Conservation (phyloP, 352 stramenopile species). For the Lagenidium sp. region DNA sequence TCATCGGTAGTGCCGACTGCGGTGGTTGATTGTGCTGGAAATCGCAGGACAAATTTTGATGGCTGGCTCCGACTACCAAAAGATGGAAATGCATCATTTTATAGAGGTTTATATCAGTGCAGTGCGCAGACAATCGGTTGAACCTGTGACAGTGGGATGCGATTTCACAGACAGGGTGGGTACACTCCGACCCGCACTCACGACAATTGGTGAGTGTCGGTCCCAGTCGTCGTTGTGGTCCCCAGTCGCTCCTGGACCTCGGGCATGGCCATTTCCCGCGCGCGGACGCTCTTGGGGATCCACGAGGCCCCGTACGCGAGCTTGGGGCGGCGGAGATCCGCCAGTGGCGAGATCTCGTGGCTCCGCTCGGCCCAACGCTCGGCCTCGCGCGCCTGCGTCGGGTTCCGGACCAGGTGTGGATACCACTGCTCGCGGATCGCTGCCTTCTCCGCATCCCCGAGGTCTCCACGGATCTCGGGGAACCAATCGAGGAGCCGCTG, state of each 20-base stretch:
- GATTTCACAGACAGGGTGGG: no score
- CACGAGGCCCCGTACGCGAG: slow-evolving; percentile 32
- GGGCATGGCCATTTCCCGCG: slow-evolving; percentile 44
- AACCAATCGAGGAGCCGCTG: slow-evolving; percentile 83
- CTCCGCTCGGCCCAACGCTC: slow-evolving; percentile 35
- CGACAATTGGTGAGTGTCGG: no score
- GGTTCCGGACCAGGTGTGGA: slow-evolving; percentile 54
- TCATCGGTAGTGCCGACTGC: no score
- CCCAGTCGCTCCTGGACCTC: slow-evolving; percentile 55
- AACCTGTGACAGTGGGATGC: no score
- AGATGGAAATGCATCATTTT: no score
- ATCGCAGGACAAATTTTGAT: no score
- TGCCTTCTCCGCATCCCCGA: slow-evolving; percentile 33
- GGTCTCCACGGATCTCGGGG: slow-evolving; percentile 45
- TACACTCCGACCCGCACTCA: no score
- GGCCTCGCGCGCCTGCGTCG: slow-evolving; percentile 44
- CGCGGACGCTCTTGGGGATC: slow-evolving; percentile 58
- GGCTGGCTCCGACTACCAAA: no score
- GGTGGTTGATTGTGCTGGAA: no score
- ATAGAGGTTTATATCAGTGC: no score
- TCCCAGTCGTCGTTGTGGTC: background rate
- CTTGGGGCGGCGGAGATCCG: slow-evolving; percentile 53
- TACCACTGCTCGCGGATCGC: slow-evolving; percentile 48
- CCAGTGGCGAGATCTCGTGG: slow-evolving; percentile 29
- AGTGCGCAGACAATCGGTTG: no score